Evolutionary conservation across 768 basidiomycete genomes (phyloP), one percentile per base, ranked within the genome.

Genomic region (Arthromyces matolae): DNA sequence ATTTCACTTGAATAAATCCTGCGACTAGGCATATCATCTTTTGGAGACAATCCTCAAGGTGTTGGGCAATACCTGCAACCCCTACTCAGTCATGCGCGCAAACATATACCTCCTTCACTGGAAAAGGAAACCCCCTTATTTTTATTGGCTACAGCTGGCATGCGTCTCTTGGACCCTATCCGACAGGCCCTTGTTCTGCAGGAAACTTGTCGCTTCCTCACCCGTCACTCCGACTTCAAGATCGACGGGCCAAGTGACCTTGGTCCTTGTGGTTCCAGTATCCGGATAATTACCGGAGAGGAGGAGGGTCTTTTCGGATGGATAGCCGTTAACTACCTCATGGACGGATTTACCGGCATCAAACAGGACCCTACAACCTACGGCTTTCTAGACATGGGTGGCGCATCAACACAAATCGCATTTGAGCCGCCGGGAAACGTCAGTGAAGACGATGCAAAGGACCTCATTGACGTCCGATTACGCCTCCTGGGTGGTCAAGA

Each of bases 321-420:
- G 96, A 93, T 99, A 47, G 93, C 94, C 0, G 93, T 98, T 58
- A 99, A 98, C 67, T 98, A 99, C 65, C 83, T 98, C 40, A 94
- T 97, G 91, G 89, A 98, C 60, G 95, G 94, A 1, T 99, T 99
- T 60, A 73, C 72, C 7, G 75, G 76, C 8, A 65, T 67, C 0
- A 70, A 65, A 44, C 62, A 77, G 42, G 76, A 81, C 62, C 78
- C 75, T 40, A 90, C 91, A 16, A 97, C 95, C 4, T 98, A 92
- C 60, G 96, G 96, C 5, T 99, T 99, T 66, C 73, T 99, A 55
- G 96, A 99, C 64, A 99, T 98, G 96, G 96, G 96, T 43, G 95
- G 96, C 20, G 96, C 96, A 14, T 97, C 94, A 12, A 98, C 95
- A 7, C 96, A 99, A 66, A 94, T 99, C 52, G 96, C 96, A 9